Evolutionary conservation across 345 rosid species (phyloP).

Genomic region (Erysimum cheiranthoides): DNA sequence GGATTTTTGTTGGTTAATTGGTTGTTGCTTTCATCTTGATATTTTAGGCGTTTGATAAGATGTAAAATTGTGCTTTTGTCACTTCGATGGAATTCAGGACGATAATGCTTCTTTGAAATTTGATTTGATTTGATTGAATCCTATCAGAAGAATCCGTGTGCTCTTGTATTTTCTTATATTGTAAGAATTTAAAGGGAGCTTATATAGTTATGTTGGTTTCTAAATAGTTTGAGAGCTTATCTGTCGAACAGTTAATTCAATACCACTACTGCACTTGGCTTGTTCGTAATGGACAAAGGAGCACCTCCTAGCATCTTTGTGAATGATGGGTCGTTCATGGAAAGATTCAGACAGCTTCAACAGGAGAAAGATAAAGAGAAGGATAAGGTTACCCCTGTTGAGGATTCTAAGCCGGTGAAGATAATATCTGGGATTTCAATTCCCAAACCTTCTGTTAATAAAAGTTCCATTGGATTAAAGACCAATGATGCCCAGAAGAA

Average conservation of each 20-base stretch:
- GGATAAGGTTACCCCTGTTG: slow-evolving; percentile 49
- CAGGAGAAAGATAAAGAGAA: slow-evolving; percentile 66
- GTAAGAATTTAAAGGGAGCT: neutral
- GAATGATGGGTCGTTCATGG: slow-evolving; percentile 99
- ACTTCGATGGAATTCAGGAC: neutral
- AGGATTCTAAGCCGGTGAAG: slow-evolving; percentile 72
- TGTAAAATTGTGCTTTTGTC: neutral
- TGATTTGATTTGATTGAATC: neutral
- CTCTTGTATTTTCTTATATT: neutral
- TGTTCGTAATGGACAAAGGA: slow-evolving; percentile 74
- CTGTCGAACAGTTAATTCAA: slow-evolving; percentile 60
- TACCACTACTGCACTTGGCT: slow-evolving; percentile 44
- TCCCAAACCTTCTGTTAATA: slow-evolving; percentile 54
- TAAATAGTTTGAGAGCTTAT: slow-evolving; percentile 64
- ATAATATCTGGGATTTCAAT: slow-evolving; percentile 55
- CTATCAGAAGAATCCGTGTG: slow-evolving; percentile 8
- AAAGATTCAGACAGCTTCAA: slow-evolving; percentile 95
- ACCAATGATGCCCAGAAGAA: slow-evolving; percentile 56
- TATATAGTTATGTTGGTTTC: slow-evolving; percentile 21
- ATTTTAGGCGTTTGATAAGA: slow-evolving; percentile 8
- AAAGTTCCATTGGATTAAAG: slow-evolving; percentile 56
- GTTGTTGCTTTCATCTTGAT: slow-evolving; percentile 3
- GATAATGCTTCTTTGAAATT: neutral
- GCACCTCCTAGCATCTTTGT: slow-evolving; percentile 79
- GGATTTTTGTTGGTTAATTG: neutral